Evolutionary conservation across 2,329 filamentous ascomycete species (phyloP), one percentile per base, ranked within the genome.

Genomic region (Cladosporium phlei): DNA sequence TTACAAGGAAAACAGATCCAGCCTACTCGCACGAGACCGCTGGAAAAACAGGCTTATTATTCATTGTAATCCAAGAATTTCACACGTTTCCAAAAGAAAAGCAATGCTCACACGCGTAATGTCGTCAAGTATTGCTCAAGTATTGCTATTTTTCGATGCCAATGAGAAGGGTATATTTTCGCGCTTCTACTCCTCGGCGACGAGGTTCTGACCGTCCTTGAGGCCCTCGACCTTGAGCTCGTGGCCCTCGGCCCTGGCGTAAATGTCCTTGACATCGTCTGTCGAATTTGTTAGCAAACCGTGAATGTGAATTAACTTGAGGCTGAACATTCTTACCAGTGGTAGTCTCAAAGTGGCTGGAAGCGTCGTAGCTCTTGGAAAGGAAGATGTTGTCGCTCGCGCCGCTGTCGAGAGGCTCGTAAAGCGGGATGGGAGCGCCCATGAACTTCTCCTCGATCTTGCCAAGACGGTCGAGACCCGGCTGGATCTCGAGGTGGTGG

Each of bases 281-380:
- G 77, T 14, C 16, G 17, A 9, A 10, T 10, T 8, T 19, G 22
- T 44, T 27, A 44, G 40, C 30, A 32, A n/a, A n/a, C n/a, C 1
- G 14, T 48, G 28, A 9, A 37, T 3, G 7, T 21, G 2, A 30
- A 5, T 12, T 21, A 17, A 25, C 16, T 5, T 1, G 12, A 35
- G 32, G n/a, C n/a, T 64, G 39, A 20, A 61, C 46, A 14, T 37
- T 48, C 69, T 62, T 69, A 79, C 78, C 75, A 45, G 82, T 85
- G 22, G 80, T 83, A 27, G 88, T 96, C 80, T 98, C 93, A 63
- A 98, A 98, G 77, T 98, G 93, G 68, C 87, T 95, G 55, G 87
- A 94, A 44, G 94, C 88, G 64, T 98, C 94, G 71, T 98, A 98
- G 75, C 88, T 95, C 82, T 94, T 96, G 62, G 89, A 95, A 66